phyloP scores from a whole-genome alignment of 345 rosid species.

The Eucalyptus dawsonii region DNA sequence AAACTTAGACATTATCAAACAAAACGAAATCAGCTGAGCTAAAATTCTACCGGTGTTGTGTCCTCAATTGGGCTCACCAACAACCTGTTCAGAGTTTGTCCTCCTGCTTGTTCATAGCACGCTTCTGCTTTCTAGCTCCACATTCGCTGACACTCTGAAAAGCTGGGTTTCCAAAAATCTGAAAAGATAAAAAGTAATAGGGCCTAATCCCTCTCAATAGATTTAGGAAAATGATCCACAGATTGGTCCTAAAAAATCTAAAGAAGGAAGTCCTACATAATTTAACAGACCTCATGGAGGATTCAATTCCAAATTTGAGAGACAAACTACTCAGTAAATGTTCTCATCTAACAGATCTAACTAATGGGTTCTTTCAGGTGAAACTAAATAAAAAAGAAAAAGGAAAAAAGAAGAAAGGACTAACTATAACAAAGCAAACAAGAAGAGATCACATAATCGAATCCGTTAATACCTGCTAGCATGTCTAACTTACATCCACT shows the following conservation, averaged over 20 bases:
- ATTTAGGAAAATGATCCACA: neutral
- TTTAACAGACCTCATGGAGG: neutral
- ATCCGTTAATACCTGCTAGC: neutral
- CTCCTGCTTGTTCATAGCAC: neutral
- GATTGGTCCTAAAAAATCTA: neutral
- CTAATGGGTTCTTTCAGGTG: neutral
- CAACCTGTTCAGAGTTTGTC: neutral
- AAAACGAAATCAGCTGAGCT: neutral
- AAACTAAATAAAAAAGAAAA: neutral
- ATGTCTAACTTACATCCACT: slow-evolving; percentile 9
- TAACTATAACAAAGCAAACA: neutral
- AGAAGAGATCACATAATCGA: neutral
- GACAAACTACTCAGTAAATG: neutral
- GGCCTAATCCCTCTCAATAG: neutral
- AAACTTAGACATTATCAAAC: neutral
- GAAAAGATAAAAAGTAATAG: neutral
- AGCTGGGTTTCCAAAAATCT: neutral
- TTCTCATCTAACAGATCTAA: neutral
- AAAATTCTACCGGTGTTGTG: neutral
- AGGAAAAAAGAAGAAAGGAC: neutral
- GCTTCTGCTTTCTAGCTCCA: neutral
- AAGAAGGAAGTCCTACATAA: neutral
- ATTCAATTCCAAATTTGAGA: neutral
- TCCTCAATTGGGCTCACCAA: neutral
- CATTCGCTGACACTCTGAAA: neutral